Evolutionary conservation across 2,329 filamentous ascomycete genomes (phyloP), one percentile per base, ranked within the genome.

Genomic region (Truncatella angustata): DNA sequence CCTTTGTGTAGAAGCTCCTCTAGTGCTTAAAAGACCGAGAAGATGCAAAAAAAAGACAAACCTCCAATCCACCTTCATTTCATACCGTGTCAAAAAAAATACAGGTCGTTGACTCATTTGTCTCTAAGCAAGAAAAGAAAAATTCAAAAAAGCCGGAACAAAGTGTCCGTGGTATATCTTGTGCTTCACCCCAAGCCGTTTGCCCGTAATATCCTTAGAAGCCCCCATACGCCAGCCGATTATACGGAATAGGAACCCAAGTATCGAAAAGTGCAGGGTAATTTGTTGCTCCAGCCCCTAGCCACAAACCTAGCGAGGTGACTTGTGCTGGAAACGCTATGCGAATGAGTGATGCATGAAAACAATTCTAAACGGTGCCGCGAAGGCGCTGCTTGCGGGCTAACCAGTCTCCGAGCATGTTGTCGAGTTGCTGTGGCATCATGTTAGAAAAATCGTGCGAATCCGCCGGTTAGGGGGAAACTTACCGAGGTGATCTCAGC

Each of bases 401-500:
- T 63, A 96, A 77, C 86, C 90, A 92, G 63, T 90, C 86, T 59
- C 87, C 87, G 40, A 96, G 80, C 82, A 96, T 85, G 18, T 88
- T 84, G 72, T 99, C 93, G 59, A 97, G 80, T 78, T 93, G 87
- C 73, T 87, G 58, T 32, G 55, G 24, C 16, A 53, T 32, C n/a
- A 12, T 18, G 54, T 61, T 52, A 55, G 39, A 20, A 53, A 18
- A 21, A 11, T 11, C 16, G 18, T n/a, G n/a, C n/a, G n/a, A n/a
- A n/a, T n/a, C n/a, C n/a, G n/a, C n/a, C n/a, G n/a, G 39, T 11
- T 14, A 26, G 16, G 10, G 7, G 14, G 16, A 39, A 24, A 73
- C 83, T 76, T 69, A 87, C 84, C 53, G 80, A 88, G 54, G 90
- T 93, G 71, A 99, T 92, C 66, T 94, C 90, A 49, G 87, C 87